These are phyloP conservation scores for Parathielavia appendiculata DNA, from an alignment of 495 filamentous ascomycete species.

Conservation along the genomic window DNA sequence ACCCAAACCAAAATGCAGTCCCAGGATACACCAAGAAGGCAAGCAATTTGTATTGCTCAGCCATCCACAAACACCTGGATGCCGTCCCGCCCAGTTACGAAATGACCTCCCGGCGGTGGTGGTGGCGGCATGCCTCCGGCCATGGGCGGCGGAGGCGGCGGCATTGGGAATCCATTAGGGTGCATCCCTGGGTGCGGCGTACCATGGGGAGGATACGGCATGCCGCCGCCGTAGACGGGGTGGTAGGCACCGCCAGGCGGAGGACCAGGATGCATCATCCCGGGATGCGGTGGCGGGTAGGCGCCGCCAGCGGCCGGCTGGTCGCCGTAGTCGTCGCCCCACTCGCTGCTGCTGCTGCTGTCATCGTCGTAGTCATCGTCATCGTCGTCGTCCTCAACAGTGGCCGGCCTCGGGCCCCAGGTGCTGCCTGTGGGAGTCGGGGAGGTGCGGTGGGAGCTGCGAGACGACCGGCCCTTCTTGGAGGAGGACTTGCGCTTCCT, in stretches of 20 bases:
- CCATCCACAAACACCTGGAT: conserved; percentile 18
- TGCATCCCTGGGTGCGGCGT: background rate
- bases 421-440: conserved; percentile 1
- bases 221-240: background rate
- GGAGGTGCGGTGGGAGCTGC: background rate
- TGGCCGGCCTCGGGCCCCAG: conserved; percentile 1
- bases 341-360: conserved; percentile 13
- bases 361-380: conserved; percentile 13
- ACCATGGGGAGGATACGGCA: conserved; percentile 1
- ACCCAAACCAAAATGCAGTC: background rate
- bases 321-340: background rate
- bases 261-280: background rate
- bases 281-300: background rate
- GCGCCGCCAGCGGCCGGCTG: no score
- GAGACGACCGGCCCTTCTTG: conserved; percentile 10
- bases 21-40: background rate
- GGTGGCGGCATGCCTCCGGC: background rate
- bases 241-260: background rate
- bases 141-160: conserved; percentile 12
- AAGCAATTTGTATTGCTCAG: background rate
- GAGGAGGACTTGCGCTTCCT: background rate
- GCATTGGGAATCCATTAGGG: background rate
- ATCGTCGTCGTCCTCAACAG: conserved; percentile 16
- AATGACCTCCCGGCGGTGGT: conserved; percentile 8
- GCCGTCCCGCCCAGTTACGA: conserved; percentile 1